Evolutionary conservation across 2,329 filamentous ascomycete genomes (phyloP).

Genomic region (Neofusicoccum ribis): DNA sequence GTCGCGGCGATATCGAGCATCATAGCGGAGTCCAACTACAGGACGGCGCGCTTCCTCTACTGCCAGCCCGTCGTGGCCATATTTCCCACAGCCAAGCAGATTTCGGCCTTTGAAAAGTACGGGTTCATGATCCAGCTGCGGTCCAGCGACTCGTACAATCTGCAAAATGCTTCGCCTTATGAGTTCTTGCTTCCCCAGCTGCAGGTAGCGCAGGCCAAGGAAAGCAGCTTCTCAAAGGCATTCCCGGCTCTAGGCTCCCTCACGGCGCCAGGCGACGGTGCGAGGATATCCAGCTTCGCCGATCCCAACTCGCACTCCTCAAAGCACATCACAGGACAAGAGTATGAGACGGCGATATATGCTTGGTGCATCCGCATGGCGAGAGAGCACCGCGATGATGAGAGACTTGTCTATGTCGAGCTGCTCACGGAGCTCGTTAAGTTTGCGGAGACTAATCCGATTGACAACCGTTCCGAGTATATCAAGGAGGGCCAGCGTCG

Average conservation of each 20-base stretch:
- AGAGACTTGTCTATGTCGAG: slow-evolving; percentile 45
- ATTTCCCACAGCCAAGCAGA: slow-evolving; percentile 22
- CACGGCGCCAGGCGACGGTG: slow-evolving; percentile 4
- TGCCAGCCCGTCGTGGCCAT: slow-evolving; percentile 38
- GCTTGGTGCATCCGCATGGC: slow-evolving; percentile 50
- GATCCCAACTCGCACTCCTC: slow-evolving; percentile 31
- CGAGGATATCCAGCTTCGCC: slow-evolving; percentile 32
- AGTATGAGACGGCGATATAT: slow-evolving; percentile 49
- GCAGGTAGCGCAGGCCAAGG: slow-evolving; percentile 41
- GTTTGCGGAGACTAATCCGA: slow-evolving; percentile 32
- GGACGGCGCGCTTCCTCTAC: slow-evolving; percentile 63
- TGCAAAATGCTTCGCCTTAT: slow-evolving; percentile 17
- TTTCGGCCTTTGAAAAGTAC: slow-evolving; percentile 9
- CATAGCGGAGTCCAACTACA: slow-evolving; percentile 75
- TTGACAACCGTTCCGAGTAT: slow-evolving; percentile 38
- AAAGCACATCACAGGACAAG: slow-evolving; percentile 37
- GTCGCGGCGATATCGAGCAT: slow-evolving; percentile 77
- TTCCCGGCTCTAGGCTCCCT: slow-evolving; percentile 45
- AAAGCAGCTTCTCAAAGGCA: slow-evolving; percentile 39
- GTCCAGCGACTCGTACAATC: background rate
- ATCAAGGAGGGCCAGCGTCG: slow-evolving; percentile 38
- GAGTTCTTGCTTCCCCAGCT: slow-evolving; percentile 37
- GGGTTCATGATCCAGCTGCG: slow-evolving; percentile 9
- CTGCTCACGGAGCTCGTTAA: slow-evolving; percentile 35
- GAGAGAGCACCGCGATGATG: slow-evolving; percentile 41